These are phyloP conservation scores for Protea cynaroides DNA, from an alignment of 164 flowering plant genomes.

Conservation along the genomic window DNA sequence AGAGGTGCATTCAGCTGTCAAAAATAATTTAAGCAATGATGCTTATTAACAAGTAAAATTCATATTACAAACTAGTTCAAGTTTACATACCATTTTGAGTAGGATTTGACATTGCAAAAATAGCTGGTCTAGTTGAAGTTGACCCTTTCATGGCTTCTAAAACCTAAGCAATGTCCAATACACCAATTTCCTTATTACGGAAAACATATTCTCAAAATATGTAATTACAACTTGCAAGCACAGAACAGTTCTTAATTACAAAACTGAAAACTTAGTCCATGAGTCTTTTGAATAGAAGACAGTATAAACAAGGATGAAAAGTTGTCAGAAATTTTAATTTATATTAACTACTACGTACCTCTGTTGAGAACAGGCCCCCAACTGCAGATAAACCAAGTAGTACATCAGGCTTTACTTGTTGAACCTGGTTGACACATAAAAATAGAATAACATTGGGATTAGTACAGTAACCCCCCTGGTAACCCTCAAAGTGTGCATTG, in stretches of 20 bases:
- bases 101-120: conserved; percentile 95
- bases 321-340: neutral
- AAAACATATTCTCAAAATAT: too few species aligned
- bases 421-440: conserved; percentile 43
- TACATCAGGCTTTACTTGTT: conserved; percentile 90
- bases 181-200: neutral
- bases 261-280: too few species aligned
- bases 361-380: conserved; percentile 89
- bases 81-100: conserved; percentile 70
- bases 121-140: conserved; percentile 95
- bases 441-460: neutral
- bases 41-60: neutral
- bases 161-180: conserved; percentile 39
- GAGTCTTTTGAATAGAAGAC: too few species aligned
- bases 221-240: too few species aligned
- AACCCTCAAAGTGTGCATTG: too few species aligned
- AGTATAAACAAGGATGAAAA: neutral
- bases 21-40: conserved; percentile 7
- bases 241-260: too few species aligned
- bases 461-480: too few species aligned
- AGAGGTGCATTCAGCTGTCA: conserved; percentile 95
- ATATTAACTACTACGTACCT: conserved; percentile 38
- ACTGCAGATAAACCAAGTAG: conserved; percentile 97
- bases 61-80: neutral
- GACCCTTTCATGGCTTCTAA: conserved; percentile 86